phyloP scores from a whole-genome alignment of 179 eudicot species.

The Patellifolia procumbens region DNA sequence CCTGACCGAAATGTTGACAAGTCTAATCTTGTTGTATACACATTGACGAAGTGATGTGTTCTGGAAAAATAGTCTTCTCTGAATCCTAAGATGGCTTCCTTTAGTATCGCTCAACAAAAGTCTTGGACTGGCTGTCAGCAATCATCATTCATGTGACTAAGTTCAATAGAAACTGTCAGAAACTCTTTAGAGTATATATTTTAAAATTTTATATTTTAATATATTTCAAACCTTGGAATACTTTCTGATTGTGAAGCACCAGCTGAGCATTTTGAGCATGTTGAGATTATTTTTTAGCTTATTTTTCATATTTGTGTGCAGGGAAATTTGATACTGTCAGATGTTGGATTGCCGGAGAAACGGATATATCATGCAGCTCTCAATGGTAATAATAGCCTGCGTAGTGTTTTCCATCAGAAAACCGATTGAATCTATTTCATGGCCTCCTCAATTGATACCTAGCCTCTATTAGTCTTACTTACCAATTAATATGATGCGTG shows the following conservation, averaged over 20 bases:
- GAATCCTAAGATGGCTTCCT: background rate
- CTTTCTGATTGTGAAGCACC: background rate
- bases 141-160: too few relatives aligned
- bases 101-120: background rate
- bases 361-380: conserved; percentile 85
- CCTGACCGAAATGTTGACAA: too few relatives aligned
- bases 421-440: conserved; percentile 70
- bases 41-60: background rate
- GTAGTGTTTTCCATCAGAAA: conserved; percentile 91
- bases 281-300: background rate
- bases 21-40: background rate
- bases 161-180: too few relatives aligned
- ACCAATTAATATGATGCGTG: conserved; percentile 32
- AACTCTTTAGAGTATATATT: too few relatives aligned
- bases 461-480: conserved; percentile 12
- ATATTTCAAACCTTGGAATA: background rate
- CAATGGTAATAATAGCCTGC: conserved; percentile 85
- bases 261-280: background rate
- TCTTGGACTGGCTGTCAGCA: too few relatives aligned
- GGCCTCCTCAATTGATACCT: conserved; percentile 56
- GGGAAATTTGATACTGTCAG: conserved; percentile 77
- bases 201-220: too few relatives aligned
- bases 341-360: conserved; percentile 96
- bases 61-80: background rate
- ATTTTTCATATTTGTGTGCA: conserved; percentile 34